Evolutionary conservation across 495 filamentous ascomycete species (phyloP).

Genomic region (Aeminium ludgeri): DNA sequence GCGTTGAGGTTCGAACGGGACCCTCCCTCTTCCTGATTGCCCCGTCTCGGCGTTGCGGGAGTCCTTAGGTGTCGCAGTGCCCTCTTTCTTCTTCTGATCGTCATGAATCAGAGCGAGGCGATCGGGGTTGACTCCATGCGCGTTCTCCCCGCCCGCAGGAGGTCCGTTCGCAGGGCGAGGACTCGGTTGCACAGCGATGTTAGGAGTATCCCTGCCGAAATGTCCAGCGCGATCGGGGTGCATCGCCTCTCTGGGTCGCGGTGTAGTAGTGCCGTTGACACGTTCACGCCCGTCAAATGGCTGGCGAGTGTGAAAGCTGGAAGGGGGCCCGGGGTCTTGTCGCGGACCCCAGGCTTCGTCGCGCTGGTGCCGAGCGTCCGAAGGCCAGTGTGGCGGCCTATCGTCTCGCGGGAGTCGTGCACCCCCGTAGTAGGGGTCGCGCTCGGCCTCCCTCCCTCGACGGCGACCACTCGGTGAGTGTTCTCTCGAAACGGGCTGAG

Average conservation of each 20-base stretch:
- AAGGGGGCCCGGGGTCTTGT: neutral
- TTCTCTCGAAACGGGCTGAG: conserved; percentile 16
- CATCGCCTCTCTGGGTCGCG: neutral
- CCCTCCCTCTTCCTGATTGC: neutral
- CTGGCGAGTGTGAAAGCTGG: neutral
- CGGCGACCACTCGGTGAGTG: conserved; percentile 17
- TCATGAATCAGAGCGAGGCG: conserved; percentile 1
- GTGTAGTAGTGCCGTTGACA: neutral
- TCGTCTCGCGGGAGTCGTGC: conserved; percentile 10
- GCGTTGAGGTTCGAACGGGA: neutral
- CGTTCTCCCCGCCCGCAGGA: neutral
- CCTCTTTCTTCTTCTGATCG: neutral
- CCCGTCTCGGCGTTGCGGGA: neutral
- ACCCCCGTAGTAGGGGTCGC: conserved; percentile 5
- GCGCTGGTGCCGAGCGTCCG: conserved; percentile 13
- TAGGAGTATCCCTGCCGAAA: neutral
- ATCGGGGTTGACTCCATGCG: neutral
- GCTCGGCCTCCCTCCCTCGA: conserved; percentile 18
- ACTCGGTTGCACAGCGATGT: too few relatives aligned
- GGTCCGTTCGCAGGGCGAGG: neutral
- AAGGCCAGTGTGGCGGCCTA: conserved; percentile 12
- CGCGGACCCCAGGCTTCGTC: neutral
- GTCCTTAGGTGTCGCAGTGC: neutral
- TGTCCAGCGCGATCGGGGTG: neutral
- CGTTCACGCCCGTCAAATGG: conserved; percentile 5